Base-by-base conservation (phyloP, 163 green algal species). In the Scenedesmus sp. region DNA sequence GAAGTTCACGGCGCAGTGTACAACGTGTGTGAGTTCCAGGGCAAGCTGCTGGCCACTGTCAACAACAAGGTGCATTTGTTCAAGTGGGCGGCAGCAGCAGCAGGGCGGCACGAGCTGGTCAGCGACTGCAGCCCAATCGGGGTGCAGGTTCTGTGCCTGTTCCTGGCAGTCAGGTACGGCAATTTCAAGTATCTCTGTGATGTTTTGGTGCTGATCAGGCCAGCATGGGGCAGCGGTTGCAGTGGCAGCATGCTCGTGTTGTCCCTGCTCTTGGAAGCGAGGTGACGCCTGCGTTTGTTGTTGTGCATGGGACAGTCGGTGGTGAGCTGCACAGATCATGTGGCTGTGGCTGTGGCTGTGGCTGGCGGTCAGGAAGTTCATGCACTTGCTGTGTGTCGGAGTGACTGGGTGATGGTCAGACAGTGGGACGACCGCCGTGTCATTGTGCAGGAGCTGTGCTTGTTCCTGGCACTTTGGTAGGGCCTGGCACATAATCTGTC, bases 1-100 rank as follows among this genome's bases (percentile, higher is more conserved):
- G 97, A 99, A 73, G 96, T 97, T 4, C 95, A 96, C 53, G 98
- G 98, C 0, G 96, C 97, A 0, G 97, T 98, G 42, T 99, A 99
- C 93, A 97, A 94, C 53, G 73, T 99, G 1, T 73, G 22, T 37
- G 85, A 91, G 12, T 96, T 96, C 86, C 94, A 94, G 6, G 80
- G 76, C 20, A 97, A 96, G 59, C 94, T 99, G 88, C 93, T 99
- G n/a, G 95, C 95, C 30, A 95, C 95, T 13, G 97, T 99, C 92
- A 99, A 99, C 94, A 97, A 93, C 93, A 95, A 97, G 90, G 94
- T 99, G 18, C 93, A 97, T 90, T 81, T 98, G 76, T 97, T 94
- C 93, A 95, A 95, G 76, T 99, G 97, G 97, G 56, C 51, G 13
- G 16, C 83, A 16, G 81, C 65, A 61, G 88, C 59, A 42, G 88